Evolutionary conservation across 2,329 filamentous ascomycete species (phyloP).

Genomic region (Plenodomus lindquistii): DNA sequence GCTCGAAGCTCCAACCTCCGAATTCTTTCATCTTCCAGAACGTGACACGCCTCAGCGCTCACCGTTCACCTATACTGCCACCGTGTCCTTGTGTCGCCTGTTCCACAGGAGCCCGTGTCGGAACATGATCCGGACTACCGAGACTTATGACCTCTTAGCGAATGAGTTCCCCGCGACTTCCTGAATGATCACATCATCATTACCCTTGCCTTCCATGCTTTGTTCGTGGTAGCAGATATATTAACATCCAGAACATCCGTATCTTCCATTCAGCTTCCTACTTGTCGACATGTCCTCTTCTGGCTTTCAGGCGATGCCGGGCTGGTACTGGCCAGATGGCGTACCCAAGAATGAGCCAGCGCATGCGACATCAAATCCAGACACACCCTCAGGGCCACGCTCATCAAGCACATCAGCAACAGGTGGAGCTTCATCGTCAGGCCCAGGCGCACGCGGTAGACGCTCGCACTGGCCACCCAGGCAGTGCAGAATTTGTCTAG

Average conservation of each 20-base stretch:
- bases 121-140: constrained; percentile 21
- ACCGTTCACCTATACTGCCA: constrained; percentile 27
- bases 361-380: constrained; percentile 13
- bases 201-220: constrained; percentile 24
- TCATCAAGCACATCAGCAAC: constrained; percentile 19
- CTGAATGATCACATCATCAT: constrained; percentile 25
- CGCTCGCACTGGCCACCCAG: constrained; percentile 66
- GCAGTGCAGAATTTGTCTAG: constrained; percentile 88
- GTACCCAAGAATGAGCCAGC: constrained; percentile 40
- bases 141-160: constrained; percentile 18
- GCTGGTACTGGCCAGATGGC: constrained; percentile 55
- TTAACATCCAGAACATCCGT: constrained; percentile 16
- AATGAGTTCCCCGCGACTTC: constrained; percentile 23
- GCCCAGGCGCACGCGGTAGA: constrained; percentile 19
- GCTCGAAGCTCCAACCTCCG: constrained; percentile 5
- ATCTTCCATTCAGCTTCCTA: not conserved
- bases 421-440: constrained; percentile 13
- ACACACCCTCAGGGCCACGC: constrained; percentile 16
- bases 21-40: constrained; percentile 22
- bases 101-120: constrained; percentile 22
- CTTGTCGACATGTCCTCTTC: constrained; percentile 46
- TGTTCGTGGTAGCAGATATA: constrained; percentile 25
- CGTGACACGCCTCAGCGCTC: constrained; percentile 3
- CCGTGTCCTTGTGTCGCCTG: constrained; percentile 31
- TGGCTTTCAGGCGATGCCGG: constrained; percentile 45